Percentiles rank a stretch among this genome's conserved stretches.
Conservation (phyloP, 768 basidiomycete species). For the Lactifluus echinatus region DNA sequence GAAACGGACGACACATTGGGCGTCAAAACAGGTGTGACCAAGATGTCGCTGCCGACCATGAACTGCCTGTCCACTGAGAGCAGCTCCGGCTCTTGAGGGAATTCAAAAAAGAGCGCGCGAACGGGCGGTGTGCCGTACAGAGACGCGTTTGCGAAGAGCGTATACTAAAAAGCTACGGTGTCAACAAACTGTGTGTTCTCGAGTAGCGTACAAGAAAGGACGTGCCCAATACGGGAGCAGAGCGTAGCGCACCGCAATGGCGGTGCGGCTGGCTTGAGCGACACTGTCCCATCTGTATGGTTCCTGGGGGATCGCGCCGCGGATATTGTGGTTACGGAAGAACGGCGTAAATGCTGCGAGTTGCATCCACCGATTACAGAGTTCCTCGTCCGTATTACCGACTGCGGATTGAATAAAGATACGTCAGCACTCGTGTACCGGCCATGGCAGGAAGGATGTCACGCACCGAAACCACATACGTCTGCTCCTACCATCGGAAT, state of each 20-base stretch:
- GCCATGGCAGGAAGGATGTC: constrained; percentile 2
- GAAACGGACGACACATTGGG: constrained; percentile 62
- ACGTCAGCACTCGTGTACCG: background rate
- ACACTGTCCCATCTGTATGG: constrained; percentile 79
- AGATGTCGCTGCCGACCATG: constrained; percentile 58
- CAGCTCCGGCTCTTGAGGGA: constrained; percentile 59
- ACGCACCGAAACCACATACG: constrained; percentile 55
- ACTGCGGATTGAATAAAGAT: constrained; percentile 19
- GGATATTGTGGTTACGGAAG: constrained; percentile 69
- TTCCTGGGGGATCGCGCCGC: constrained; percentile 64
- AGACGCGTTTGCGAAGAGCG: constrained; percentile 64
- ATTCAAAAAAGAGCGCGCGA: constrained; percentile 71
- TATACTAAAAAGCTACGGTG: constrained; percentile 39
- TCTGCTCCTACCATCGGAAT: constrained; percentile 82
- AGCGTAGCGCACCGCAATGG: constrained; percentile 62
- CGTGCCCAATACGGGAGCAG: constrained; percentile 74
- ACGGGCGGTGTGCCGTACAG: constrained; percentile 58
- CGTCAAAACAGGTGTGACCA: constrained; percentile 66
- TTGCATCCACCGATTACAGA: constrained; percentile 83
- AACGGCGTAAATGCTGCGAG: constrained; percentile 78
- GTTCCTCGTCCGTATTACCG: constrained; percentile 68
- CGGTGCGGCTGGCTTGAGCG: constrained; percentile 60
- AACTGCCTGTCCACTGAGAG: constrained; percentile 61
- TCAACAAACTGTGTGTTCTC: background rate
- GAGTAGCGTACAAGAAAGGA: background rate